These are phyloP conservation scores for Moringa oleifera DNA, from an alignment of 345 rosid genomes.

Conservation along the genomic window DNA sequence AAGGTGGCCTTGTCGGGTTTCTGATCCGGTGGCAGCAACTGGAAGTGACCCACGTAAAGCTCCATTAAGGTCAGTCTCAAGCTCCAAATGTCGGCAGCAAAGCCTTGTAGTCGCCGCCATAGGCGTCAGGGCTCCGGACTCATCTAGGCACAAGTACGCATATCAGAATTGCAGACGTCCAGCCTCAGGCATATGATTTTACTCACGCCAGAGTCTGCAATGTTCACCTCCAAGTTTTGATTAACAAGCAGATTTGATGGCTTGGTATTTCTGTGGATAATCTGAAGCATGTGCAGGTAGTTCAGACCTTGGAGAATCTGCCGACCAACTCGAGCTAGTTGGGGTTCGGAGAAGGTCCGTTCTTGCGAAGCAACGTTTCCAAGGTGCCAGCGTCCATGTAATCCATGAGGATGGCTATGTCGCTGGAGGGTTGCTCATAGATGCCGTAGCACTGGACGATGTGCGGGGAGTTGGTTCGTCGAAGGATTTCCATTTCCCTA, in stretches of 20 bases:
- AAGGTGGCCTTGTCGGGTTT: slow-evolving; percentile 86
- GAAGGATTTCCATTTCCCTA: slow-evolving; percentile 80
- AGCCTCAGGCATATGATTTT: slow-evolving; percentile 60
- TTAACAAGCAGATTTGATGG: slow-evolving; percentile 74
- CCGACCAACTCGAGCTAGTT: slow-evolving; percentile 43
- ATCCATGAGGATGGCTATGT: slow-evolving; percentile 68
- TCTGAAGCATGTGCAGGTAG: slow-evolving; percentile 60
- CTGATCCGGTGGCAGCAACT: slow-evolving; percentile 56
- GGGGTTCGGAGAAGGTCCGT: slow-evolving; percentile 51
- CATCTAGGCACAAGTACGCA: slow-evolving; percentile 94
- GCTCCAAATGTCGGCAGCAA: slow-evolving; percentile 86
- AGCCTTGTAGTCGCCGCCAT: no score
- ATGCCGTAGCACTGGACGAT: slow-evolving; percentile 57
- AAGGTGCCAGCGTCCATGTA: slow-evolving; percentile 75
- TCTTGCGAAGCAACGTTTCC: slow-evolving; percentile 32
- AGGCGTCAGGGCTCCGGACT: no score
- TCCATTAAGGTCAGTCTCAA: slow-evolving; percentile 74
- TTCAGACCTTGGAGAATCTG: slow-evolving; percentile 60
- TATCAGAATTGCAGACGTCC: slow-evolving; percentile 77
- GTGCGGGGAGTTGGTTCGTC: slow-evolving; percentile 64
- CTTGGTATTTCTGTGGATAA: slow-evolving; percentile 78
- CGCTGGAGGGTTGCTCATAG: slow-evolving; percentile 59
- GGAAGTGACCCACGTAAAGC: slow-evolving; percentile 73
- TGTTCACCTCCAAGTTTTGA: slow-evolving; percentile 54
- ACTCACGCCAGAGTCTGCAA: slow-evolving; percentile 84